These are phyloP conservation scores for Suhomyces xylopsoci DNA, from an alignment of 805 yeast genomes.

Conservation along the genomic window DNA sequence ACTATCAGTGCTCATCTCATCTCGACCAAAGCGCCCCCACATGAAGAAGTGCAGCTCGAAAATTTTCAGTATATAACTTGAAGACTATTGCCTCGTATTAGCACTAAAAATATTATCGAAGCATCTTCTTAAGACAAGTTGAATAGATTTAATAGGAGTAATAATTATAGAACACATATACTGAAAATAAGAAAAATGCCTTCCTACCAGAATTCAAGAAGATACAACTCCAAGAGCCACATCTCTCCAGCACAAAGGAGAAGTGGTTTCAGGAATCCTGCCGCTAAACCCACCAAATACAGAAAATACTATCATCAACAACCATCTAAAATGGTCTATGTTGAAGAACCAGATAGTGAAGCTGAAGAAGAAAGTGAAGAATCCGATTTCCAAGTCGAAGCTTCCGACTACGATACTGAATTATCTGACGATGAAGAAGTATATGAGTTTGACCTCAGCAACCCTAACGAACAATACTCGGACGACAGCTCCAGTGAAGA, in stretches of 20 bases:
- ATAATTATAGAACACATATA: neutral
- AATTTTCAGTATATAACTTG: conserved; percentile 4
- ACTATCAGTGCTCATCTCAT: conserved; percentile 7
- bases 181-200: conserved; percentile 4
- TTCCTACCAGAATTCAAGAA: conserved; percentile 5
- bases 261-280: conserved; percentile 2
- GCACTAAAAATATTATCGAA: neutral
- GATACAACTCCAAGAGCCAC: conserved; percentile 5
- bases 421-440: conserved; percentile 20
- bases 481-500: conserved; percentile 16
- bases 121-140: neutral
- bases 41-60: neutral
- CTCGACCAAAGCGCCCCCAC: neutral
- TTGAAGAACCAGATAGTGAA: conserved; percentile 44
- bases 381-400: conserved; percentile 33
- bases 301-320: conserved; percentile 34
- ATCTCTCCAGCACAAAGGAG: conserved; percentile 5
- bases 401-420: conserved; percentile 37
- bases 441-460: conserved; percentile 27
- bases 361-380: conserved; percentile 19
- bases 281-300: conserved; percentile 14
- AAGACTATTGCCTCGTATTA: neutral
- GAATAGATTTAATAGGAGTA: neutral
- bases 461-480: conserved; percentile 13
- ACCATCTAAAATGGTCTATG: conserved; percentile 34